phyloP scores from a whole-genome alignment of 2,329 filamentous ascomycete species.

The Penicillium sp. region DNA sequence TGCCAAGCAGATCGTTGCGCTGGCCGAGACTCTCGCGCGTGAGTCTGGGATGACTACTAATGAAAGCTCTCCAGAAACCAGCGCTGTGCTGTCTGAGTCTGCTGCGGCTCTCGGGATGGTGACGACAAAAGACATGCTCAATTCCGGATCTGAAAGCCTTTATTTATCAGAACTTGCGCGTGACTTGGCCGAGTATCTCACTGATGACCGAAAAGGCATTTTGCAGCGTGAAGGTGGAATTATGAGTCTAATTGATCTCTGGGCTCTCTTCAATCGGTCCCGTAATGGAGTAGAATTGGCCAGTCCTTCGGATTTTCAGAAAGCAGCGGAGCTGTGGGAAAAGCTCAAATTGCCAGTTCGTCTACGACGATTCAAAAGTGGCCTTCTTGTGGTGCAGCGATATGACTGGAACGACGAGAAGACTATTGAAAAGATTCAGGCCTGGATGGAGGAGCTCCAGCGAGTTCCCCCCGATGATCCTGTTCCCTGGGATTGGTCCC shows the following conservation, averaged over 20 bases:
- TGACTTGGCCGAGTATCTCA: constrained; percentile 83
- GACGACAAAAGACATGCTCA: constrained; percentile 93
- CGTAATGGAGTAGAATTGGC: constrained; percentile 92
- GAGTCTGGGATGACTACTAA: constrained; percentile 59
- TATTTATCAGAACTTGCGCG: constrained; percentile 85
- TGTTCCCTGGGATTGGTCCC: constrained; percentile 69
- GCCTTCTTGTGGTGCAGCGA: constrained; percentile 89
- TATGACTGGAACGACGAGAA: constrained; percentile 86
- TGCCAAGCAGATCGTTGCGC: constrained; percentile 89
- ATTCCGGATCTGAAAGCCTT: constrained; percentile 74
- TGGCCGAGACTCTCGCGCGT: constrained; percentile 81
- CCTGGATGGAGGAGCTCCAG: constrained; percentile 75
- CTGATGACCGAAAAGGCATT: constrained; percentile 76
- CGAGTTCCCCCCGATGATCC: constrained; percentile 62
- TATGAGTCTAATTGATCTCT: constrained; percentile 84
- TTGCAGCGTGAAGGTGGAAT: constrained; percentile 79
- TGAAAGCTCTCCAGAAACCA: constrained; percentile 66
- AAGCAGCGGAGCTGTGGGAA: constrained; percentile 85
- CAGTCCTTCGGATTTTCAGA: constrained; percentile 86
- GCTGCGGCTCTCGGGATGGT: constrained; percentile 79
- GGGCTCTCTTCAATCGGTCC: constrained; percentile 91
- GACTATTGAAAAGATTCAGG: constrained; percentile 71
- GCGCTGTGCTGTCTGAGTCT: constrained; percentile 73
- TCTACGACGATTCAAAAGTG: constrained; percentile 84
- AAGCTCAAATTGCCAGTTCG: constrained; percentile 81